Evolutionary conservation across 2,329 filamentous ascomycete genomes (phyloP), one percentile per base, ranked within the genome.

Genomic region (Fusarium graminum): DNA sequence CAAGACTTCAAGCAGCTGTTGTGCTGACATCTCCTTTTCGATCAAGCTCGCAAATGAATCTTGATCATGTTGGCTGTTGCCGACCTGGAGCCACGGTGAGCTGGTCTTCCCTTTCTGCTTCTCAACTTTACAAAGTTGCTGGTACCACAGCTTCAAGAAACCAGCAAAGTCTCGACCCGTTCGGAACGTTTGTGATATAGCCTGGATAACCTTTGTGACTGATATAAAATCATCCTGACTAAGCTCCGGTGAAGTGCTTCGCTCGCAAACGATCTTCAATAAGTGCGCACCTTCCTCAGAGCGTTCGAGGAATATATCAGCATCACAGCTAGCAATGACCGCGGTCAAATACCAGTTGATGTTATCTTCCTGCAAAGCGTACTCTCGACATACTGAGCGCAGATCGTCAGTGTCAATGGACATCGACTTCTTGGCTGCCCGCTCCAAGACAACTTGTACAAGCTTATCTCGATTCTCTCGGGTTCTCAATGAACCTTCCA

Each of bases 81-180:
- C 69, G 11, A 76, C 63, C 4, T 63, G 63, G 22, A 77, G 73
- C 79, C 79, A 81, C 1, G 77, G 76, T 3, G 75, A 78, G 8
- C 46, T 67, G 43, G 32, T 14, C 30, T 68, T 66, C 16, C 65
- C 57, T 17, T 76, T 71, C 36, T 72, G 67, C 42, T 73, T 68
- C 54, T 80, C 76, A 16, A 75, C 71, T 14, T 76, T 71, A 36
- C 74, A 76, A 3, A 84, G 74, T 55, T 82, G 78, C 40, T 76
- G 69, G 45, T 78, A 82, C 84, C 84, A 86, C 3, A 80, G 71
- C 45, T 78, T 78, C 59, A 85, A 59, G 55, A 85, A 86, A 7
- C 77, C 75, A 0, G 81, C 72, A 13, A 85, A 71, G 54, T 81
- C 80, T 51, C 82, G 80, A 12, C 76, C 78, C 7, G 75, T 80